phyloP scores from a whole-genome alignment of 1,284 basidiomycete species.

The Apiotrichum sp. region DNA sequence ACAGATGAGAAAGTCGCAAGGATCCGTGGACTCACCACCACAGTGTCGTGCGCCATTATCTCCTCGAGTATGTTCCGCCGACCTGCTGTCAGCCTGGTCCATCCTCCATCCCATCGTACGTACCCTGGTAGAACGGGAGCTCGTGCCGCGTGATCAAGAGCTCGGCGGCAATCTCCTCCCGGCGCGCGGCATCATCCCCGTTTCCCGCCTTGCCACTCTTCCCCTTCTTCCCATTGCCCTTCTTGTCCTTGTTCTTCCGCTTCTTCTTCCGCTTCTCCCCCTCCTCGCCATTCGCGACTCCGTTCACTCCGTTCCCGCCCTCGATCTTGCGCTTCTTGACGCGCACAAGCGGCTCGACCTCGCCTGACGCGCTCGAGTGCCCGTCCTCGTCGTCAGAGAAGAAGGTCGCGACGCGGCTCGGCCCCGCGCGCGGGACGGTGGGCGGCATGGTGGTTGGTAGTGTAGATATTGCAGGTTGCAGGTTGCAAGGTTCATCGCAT shows the following conservation, averaged over 20 bases:
- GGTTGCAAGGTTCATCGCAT: too few species aligned
- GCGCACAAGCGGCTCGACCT: conserved; percentile 1
- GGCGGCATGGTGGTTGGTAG: conserved; percentile 10
- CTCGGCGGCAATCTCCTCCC: conserved; percentile 26
- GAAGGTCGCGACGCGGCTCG: conserved; percentile 16
- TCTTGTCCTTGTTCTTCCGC: background rate
- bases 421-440: background rate
- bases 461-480: too few species aligned
- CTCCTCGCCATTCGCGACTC: background rate
- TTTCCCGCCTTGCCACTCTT: conserved; percentile 5
- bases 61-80: conserved; percentile 67
- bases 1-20: background rate
- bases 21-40: conserved; percentile 51
- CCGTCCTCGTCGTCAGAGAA: conserved; percentile 13
- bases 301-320: background rate
- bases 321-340: conserved; percentile 6
- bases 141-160: conserved; percentile 61
- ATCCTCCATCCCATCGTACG: conserved; percentile 15
- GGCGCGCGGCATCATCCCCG: conserved; percentile 10
- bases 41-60: conserved; percentile 74
- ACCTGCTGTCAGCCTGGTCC: conserved; percentile 28
- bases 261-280: background rate
- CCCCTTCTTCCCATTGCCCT: background rate
- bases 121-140: conserved; percentile 72
- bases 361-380: background rate